Conservation (phyloP, 2,329 filamentous ascomycete species). For the Tolypocladium tundrense region DNA sequence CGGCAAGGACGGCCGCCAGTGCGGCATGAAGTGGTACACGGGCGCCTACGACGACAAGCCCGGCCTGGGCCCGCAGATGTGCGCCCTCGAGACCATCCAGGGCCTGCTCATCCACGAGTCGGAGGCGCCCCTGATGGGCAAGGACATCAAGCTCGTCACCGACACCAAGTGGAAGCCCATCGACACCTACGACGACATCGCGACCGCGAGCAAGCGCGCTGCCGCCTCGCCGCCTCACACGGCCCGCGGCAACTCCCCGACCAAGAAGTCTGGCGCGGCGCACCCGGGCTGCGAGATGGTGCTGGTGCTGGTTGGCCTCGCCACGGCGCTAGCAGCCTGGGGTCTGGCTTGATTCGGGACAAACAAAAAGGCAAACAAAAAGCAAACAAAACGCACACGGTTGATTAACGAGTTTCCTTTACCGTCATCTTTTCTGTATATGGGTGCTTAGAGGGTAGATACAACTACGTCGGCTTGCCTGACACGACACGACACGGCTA, state of each 20-base stretch:
- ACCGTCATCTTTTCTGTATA: background rate
- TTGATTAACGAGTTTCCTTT: background rate
- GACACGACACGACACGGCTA: background rate
- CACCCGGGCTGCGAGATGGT: background rate
- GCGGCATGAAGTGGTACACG: constrained; percentile 54
- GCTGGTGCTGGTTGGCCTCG: background rate
- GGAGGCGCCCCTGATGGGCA: constrained; percentile 33
- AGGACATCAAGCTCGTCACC: constrained; percentile 36
- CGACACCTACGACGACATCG: constrained; percentile 6
- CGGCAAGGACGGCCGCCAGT: constrained; percentile 38
- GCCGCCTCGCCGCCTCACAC: background rate
- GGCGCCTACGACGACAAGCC: constrained; percentile 42
- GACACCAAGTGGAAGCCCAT: constrained; percentile 11
- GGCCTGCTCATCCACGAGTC: constrained; percentile 39
- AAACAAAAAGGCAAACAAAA: background rate
- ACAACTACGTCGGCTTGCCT: background rate
- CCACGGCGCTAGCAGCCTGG: background rate
- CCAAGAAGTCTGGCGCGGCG: background rate
- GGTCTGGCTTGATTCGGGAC: background rate
- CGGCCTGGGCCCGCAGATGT: constrained; percentile 55
- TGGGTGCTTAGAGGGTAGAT: background rate
- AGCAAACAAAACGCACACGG: background rate
- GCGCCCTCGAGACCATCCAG: constrained; percentile 52
- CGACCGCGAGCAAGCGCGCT: constrained; percentile 2
- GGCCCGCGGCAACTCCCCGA: background rate